Conservation (phyloP, 2,329 filamentous ascomycete genomes). For the Claviceps humidiphila region DNA sequence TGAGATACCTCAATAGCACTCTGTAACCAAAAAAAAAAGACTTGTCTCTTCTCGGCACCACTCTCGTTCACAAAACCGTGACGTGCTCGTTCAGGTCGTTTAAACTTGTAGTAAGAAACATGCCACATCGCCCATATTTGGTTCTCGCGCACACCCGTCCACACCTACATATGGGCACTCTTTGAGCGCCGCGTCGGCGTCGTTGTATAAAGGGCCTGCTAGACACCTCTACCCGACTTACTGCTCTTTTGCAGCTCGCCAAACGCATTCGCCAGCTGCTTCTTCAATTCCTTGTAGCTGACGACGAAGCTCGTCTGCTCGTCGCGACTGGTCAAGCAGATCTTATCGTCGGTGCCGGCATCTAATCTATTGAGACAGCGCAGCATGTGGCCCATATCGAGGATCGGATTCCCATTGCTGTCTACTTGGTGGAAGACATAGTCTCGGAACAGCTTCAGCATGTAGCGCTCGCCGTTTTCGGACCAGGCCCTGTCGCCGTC, state of each 20-base stretch:
- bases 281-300: constrained; percentile 78
- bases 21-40: not conserved
- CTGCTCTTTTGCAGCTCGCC: constrained; percentile 40
- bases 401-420: constrained; percentile 63
- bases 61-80: too few relatives aligned
- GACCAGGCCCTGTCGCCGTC: constrained; percentile 71
- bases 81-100: not conserved
- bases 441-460: constrained; percentile 88
- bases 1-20: not conserved
- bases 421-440: constrained; percentile 97
- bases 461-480: constrained; percentile 84
- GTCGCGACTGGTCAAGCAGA: constrained; percentile 77
- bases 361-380: constrained; percentile 84
- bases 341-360: constrained; percentile 73
- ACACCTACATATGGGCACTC: constrained; percentile 5
- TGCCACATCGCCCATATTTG: not conserved
- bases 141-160: not conserved
- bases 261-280: constrained; percentile 44
- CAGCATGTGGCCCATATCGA: constrained; percentile 81
- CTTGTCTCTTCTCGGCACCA: too few relatives aligned
- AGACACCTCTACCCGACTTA: constrained; percentile 24
- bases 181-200: constrained; percentile 3
- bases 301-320: constrained; percentile 82
- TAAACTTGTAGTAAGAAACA: not conserved
- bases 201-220: constrained; percentile 10